A percentile compares a stretch with the other conserved stretches of the same genome.
phyloP scores from a whole-genome alignment of 2,329 filamentous ascomycete species.

The Botrytis medusae region DNA sequence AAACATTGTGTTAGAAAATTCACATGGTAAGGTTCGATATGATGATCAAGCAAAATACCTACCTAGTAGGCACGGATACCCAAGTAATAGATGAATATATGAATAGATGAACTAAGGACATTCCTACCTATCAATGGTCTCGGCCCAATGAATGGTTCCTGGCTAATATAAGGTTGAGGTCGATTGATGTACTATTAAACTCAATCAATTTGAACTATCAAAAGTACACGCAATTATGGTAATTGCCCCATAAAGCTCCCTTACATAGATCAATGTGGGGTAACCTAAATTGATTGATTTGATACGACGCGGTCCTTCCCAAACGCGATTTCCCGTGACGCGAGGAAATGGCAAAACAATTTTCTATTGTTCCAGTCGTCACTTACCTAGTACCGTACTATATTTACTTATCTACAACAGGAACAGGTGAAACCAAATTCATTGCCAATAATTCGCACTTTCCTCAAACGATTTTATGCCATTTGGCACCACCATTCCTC shows the following conservation, averaged over 20 bases:
- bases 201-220: not conserved
- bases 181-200: not conserved
- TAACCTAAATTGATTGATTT: conserved; percentile 2
- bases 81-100: not conserved
- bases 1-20: not conserved
- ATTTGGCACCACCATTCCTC: conserved; percentile 32
- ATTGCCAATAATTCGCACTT: conserved; percentile 23
- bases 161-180: not conserved
- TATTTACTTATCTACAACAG: conserved; percentile 6
- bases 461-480: conserved; percentile 38
- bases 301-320: conserved; percentile 11
- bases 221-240: not conserved
- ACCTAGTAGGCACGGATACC: not conserved
- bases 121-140: not conserved
- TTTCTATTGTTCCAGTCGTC: not conserved
- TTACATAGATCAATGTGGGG: not conserved
- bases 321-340: conserved; percentile 11
- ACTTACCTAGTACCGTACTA: not conserved
- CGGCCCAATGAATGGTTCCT: not conserved
- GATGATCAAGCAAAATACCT: not conserved
- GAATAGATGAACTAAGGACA: not conserved
- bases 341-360: conserved; percentile 11
- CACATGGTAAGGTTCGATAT: not conserved
- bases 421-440: conserved; percentile 21
- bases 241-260: conserved; percentile 1